Conservation (phyloP, 2,329 filamentous ascomycete genomes). For the Colletotrichum destructivum region DNA sequence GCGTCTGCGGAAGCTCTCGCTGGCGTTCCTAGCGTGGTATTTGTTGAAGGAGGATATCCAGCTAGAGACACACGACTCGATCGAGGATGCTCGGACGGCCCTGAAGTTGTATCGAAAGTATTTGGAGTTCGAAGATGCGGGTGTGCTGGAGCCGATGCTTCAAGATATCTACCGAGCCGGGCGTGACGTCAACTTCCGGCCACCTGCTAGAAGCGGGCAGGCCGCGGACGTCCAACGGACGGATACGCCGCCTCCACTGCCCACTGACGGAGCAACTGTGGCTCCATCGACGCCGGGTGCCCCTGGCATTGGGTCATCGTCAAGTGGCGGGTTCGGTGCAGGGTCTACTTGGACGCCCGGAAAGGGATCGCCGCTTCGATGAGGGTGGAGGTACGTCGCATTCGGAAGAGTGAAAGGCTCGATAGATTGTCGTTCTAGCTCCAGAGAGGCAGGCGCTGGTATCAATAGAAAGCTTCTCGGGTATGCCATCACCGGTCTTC, state of each 20-base stretch:
- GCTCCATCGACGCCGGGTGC: conserved; percentile 62
- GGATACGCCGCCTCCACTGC: conserved; percentile 67
- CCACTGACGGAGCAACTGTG: conserved; percentile 51
- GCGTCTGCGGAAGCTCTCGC: conserved; percentile 87
- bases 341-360: conserved; percentile 62
- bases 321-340: conserved; percentile 56
- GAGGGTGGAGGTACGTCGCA: neutral
- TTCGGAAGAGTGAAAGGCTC: neutral
- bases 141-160: conserved; percentile 85
- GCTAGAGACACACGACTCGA: conserved; percentile 91
- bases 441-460: neutral
- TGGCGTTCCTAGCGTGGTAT: conserved; percentile 93
- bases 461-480: neutral
- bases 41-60: conserved; percentile 96
- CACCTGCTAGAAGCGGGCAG: conserved; percentile 63
- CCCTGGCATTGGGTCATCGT: conserved; percentile 50
- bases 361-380: conserved; percentile 49
- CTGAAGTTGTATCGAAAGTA: conserved; percentile 92
- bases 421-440: neutral
- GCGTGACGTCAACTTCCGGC: conserved; percentile 65
- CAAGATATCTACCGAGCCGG: conserved; percentile 83
- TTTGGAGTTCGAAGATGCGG: conserved; percentile 88
- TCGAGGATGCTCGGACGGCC: conserved; percentile 94
- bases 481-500: neutral
- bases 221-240: conserved; percentile 57